These are phyloP conservation scores for Suhomyces faveliae DNA, from an alignment of 805 yeast genomes.

Conservation along the genomic window DNA sequence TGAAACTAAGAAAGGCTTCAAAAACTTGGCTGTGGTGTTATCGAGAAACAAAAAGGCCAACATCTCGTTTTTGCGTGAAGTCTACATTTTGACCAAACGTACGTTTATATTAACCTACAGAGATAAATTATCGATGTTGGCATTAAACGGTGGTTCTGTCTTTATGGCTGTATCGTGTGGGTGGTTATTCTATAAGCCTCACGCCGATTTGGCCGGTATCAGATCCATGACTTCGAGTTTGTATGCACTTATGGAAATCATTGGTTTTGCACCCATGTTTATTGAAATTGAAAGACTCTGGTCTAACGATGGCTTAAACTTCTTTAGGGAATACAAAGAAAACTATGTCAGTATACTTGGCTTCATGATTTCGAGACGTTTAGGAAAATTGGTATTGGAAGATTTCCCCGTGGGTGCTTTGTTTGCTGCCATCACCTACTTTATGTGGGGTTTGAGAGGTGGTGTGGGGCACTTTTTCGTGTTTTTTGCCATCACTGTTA, in stretches of 20 bases:
- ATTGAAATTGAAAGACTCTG: conserved; percentile 25
- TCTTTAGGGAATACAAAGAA: conserved; percentile 25
- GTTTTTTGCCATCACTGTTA: conserved; percentile 57
- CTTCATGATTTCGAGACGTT: conserved; percentile 20
- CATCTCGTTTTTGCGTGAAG: conserved; percentile 19
- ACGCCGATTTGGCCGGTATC: conserved; percentile 20
- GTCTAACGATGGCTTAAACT: conserved; percentile 22
- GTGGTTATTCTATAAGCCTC: conserved; percentile 25
- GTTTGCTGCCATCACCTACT: conserved; percentile 22
- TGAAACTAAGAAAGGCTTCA: conserved; percentile 3
- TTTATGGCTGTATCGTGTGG: conserved; percentile 19
- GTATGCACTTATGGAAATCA: conserved; percentile 22
- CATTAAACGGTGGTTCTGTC: conserved; percentile 21
- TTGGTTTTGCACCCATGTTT: conserved; percentile 25
- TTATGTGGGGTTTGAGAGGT: conserved; percentile 27
- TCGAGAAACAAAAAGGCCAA: conserved; percentile 13
- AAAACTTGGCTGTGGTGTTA: conserved; percentile 8
- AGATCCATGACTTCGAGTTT: conserved; percentile 22
- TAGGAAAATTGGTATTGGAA: conserved; percentile 23
- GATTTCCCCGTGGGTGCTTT: conserved; percentile 23
- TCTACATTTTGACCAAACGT: conserved; percentile 19
- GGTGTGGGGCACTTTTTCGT: conserved; percentile 48
- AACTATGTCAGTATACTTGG: conserved; percentile 24
- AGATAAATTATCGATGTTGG: conserved; percentile 19
- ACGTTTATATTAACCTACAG: conserved; percentile 19